Evolutionary conservation across 495 filamentous ascomycete species (phyloP).

Genomic region (Aspergillus incahuasiensis): DNA sequence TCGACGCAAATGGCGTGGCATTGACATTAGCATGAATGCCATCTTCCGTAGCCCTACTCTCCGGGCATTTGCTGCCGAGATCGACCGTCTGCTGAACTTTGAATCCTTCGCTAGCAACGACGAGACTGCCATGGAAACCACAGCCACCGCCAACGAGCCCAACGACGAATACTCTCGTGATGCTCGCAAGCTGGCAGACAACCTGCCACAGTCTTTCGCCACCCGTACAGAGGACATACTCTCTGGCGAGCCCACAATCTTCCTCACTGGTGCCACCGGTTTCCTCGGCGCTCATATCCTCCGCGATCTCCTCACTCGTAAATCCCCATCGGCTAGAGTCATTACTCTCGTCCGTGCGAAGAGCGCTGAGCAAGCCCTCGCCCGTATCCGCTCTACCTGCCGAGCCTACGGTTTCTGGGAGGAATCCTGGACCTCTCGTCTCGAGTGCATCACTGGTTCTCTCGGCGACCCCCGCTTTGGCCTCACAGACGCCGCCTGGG

Average conservation of each 20-base stretch:
- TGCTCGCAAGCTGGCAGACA: slow-evolving; percentile 50
- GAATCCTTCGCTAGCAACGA: slow-evolving; percentile 31
- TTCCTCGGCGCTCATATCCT: slow-evolving; percentile 86
- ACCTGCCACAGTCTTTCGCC: slow-evolving; percentile 42
- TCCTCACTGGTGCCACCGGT: slow-evolving; percentile 88
- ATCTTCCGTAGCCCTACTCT: slow-evolving; percentile 77
- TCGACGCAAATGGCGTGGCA: slow-evolving; percentile 55
- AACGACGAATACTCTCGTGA: slow-evolving; percentile 65
- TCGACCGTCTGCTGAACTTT: slow-evolving; percentile 57
- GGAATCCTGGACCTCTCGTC: slow-evolving; percentile 57
- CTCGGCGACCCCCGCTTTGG: slow-evolving; percentile 69
- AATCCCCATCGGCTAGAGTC: slow-evolving; percentile 55
- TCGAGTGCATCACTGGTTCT: slow-evolving; percentile 68
- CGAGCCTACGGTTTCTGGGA: slow-evolving; percentile 75
- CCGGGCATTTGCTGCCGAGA: slow-evolving; percentile 64
- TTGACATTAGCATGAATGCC: slow-evolving; percentile 68
- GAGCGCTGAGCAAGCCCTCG: slow-evolving; percentile 45
- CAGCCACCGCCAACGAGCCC: slow-evolving; percentile 24
- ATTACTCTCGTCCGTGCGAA: slow-evolving; percentile 73
- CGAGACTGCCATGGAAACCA: slow-evolving; percentile 23
- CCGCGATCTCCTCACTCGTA: slow-evolving; percentile 62
- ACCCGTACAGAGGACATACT: slow-evolving; percentile 25
- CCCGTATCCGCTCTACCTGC: slow-evolving; percentile 43
- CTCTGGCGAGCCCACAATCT: slow-evolving; percentile 50
- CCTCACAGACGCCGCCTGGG: slow-evolving; percentile 57